phyloP scores from a whole-genome alignment of 2,329 filamentous ascomycete species.

The Cylindrodendrum hubeiense region DNA sequence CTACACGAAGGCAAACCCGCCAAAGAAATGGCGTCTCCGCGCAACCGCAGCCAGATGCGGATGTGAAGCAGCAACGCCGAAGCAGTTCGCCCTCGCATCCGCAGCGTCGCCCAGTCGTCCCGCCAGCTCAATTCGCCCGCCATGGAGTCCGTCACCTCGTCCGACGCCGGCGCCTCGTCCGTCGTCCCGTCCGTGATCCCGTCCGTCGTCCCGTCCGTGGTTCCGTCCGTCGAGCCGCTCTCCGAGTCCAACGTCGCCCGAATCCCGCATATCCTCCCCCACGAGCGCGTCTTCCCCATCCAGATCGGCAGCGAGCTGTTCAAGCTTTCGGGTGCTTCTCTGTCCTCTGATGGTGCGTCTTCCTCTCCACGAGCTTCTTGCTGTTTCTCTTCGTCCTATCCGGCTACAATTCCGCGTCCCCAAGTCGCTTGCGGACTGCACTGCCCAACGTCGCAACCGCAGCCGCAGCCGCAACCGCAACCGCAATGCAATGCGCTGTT shows the following conservation, averaged over 20 bases:
- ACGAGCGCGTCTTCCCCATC: constrained; percentile 80
- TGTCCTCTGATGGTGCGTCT: constrained; percentile 77
- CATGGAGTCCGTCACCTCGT: constrained; percentile 47
- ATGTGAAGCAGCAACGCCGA: constrained; percentile 1
- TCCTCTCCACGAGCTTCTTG: constrained; percentile 4
- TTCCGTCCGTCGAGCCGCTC: constrained; percentile 36
- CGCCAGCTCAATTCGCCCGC: constrained; percentile 4
- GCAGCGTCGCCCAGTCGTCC: neutral
- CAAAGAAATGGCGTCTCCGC: constrained; percentile 32
- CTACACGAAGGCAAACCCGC: constrained; percentile 1
- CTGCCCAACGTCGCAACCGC: neutral
- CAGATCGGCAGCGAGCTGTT: constrained; percentile 81
- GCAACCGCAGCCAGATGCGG: constrained; percentile 19
- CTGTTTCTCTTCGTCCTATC: neutral
- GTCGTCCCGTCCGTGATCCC: constrained; percentile 27
- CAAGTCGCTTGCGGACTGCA: neutral
- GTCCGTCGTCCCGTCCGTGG: constrained; percentile 7
- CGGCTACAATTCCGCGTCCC: neutral
- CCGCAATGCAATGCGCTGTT: constrained; percentile 2
- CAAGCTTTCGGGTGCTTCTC: constrained; percentile 78
- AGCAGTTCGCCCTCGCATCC: neutral
- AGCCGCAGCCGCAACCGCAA: no score
- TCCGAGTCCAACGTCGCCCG: constrained; percentile 54
- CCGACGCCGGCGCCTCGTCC: constrained; percentile 38
- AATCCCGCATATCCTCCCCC: constrained; percentile 72